These are phyloP conservation scores for Takashimella tepidaria DNA, from an alignment of 1,284 basidiomycete genomes.

Conservation along the genomic window DNA sequence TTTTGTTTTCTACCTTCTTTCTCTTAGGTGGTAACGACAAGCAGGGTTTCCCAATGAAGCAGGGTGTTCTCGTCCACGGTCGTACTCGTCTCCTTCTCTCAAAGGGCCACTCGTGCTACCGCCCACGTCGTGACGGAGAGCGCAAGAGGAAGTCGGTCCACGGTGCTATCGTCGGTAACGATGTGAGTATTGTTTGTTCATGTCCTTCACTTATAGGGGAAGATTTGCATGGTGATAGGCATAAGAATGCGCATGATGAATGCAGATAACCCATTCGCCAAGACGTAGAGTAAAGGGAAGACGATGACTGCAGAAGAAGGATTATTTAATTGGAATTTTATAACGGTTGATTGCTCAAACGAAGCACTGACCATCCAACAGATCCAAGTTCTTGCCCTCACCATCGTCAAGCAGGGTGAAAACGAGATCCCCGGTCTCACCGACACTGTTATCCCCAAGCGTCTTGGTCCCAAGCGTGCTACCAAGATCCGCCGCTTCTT, in stretches of 20 bases:
- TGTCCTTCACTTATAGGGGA: no score
- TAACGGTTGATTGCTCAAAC: no score
- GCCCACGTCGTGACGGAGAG: slow-evolving; percentile 85
- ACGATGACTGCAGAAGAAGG: no score
- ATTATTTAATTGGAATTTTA: no score
- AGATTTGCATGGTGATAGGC: no score
- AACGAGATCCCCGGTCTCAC: slow-evolving; percentile 87
- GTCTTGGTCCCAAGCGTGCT: slow-evolving; percentile 74
- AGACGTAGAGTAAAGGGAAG: no score
- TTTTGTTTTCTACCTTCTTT: neutral
- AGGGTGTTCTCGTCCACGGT: slow-evolving; percentile 91
- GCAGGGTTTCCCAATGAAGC: slow-evolving; percentile 70
- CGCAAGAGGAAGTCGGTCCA: slow-evolving; percentile 98
- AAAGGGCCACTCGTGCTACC: slow-evolving; percentile 97
- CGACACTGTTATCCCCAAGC: slow-evolving; percentile 88
- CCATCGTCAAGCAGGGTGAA: slow-evolving; percentile 97
- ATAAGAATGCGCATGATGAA: no score
- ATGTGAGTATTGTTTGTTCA: slow-evolving; percentile 47
- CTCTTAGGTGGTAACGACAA: slow-evolving; percentile 46
- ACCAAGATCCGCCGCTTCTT: slow-evolving; percentile 97
- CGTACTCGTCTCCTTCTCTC: slow-evolving; percentile 91
- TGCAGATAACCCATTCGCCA: no score
- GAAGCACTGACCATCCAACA: neutral
- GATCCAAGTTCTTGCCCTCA: slow-evolving; percentile 88
- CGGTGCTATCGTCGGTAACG: slow-evolving; percentile 94